Conservation (phyloP, 768 basidiomycete species). For the Gymnopilus junonius region DNA sequence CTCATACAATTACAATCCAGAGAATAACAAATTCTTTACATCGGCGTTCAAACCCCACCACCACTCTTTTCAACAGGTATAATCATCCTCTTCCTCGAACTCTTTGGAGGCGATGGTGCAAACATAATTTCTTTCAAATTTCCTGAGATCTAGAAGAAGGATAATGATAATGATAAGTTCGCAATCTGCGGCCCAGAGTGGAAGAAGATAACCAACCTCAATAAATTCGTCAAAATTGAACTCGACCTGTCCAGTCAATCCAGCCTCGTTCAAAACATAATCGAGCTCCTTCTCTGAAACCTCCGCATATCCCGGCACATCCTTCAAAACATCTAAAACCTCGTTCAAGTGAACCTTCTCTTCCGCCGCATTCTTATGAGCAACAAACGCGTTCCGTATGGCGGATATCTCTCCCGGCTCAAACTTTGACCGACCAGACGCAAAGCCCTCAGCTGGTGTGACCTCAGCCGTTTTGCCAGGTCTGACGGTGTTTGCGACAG, state of each 20-base stretch:
- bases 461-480: slow-evolving; percentile 9
- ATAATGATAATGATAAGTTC: background rate
- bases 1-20: background rate
- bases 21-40: background rate
- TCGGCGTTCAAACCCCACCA: slow-evolving; percentile 47
- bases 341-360: slow-evolving; percentile 43
- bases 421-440: slow-evolving; percentile 46
- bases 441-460: slow-evolving; percentile 16
- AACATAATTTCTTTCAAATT: slow-evolving; percentile 71
- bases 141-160: slow-evolving; percentile 62
- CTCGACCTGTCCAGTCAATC: slow-evolving; percentile 56
- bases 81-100: slow-evolving; percentile 35
- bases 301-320: slow-evolving; percentile 61
- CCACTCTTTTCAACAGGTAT: slow-evolving; percentile 63
- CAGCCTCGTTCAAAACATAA: slow-evolving; percentile 80
- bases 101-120: slow-evolving; percentile 35
- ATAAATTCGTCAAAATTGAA: slow-evolving; percentile 87
- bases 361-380: slow-evolving; percentile 22
- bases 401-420: slow-evolving; percentile 48
- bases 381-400: slow-evolving; percentile 43
- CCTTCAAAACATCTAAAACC: slow-evolving; percentile 46
- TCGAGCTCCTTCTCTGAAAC: slow-evolving; percentile 66
- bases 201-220: slow-evolving; percentile 57
- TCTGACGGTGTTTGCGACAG: slow-evolving; percentile 39
- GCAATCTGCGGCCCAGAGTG: background rate